Base-by-base conservation (phyloP, 192 early-diverging fungal genomes). In the Coemansia sp. region DNA sequence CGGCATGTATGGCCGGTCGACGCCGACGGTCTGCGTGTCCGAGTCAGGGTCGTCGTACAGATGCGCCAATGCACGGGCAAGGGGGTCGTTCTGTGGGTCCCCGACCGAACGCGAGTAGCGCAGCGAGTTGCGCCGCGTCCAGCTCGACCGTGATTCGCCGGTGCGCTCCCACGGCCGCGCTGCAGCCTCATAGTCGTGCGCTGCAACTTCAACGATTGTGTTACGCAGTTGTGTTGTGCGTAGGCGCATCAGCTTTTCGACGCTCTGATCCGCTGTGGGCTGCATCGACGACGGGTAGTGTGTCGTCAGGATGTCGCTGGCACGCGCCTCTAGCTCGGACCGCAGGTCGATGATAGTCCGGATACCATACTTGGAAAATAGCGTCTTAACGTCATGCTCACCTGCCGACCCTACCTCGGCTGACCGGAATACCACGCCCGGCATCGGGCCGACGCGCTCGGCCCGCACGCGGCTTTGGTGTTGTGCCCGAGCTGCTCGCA, bases 321-420 rank as follows among this genome's bases (percentile, higher is more conserved):
- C 63, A 8, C 64, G 60, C 1, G 63, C 63, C 62, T 74, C 78
- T 10, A 70, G 49, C 50, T 79, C 70, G 1, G 70, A 74, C 29
- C 78, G 45, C 43, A 79, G 61, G 28, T 79, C 78, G 20, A 79
- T 70, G 58, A 79, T 79, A 1, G 78, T 79, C 25, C 68, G 71
- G 42, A 79, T 74, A n/a, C 78, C 68, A 39, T 71, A 67, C 26
- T 64, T 54, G 8, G 66, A 68, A 31, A 70, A 60, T 50, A 79
- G 41, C 51, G 48, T 67, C 42, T 71, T 62, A 46, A 74, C 64
- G 58, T 79, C 78, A 28, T 58, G 56, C 50, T 70, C 78, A 25
- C 55, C 38, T 8, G 67, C 78, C 2, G 61, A 62, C 3, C 68
- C 78, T 9, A 75, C 56, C 49, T 68, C 66, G 22, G 78, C 78